A percentile compares a stretch with the other conserved stretches of the same genome.
These are phyloP conservation scores for Tetrahymena borealis DNA, from an alignment of 73 alveolate species.

Conservation along the genomic window DNA sequence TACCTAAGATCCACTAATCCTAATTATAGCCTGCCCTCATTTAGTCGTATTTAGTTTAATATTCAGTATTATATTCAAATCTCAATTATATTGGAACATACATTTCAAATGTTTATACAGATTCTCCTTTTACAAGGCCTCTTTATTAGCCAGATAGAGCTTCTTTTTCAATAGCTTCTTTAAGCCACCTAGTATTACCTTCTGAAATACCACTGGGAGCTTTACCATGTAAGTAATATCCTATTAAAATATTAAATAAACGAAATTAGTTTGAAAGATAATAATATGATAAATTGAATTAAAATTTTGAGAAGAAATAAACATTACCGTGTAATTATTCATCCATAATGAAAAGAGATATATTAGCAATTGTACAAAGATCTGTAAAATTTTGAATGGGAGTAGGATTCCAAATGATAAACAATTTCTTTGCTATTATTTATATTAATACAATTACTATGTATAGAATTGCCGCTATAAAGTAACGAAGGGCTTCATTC, in stretches of 20 bases:
- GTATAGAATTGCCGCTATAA: conserved; percentile 61
- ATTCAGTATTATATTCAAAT: not conserved
- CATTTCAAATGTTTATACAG: conserved; percentile 53
- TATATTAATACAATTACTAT: conserved; percentile 65
- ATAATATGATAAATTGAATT: too few species aligned
- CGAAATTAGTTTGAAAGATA: conserved; percentile 84
- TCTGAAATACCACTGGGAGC: conserved; percentile 91
- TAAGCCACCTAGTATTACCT: conserved; percentile 62
- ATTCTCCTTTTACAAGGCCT: conserved; percentile 61
- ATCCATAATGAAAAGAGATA: conserved; percentile 83
- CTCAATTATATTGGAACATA: not conserved
- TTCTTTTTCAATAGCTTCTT: conserved; percentile 77
- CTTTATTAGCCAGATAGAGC: conserved; percentile 74
- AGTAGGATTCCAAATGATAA: conserved; percentile 70
- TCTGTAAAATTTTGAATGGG: conserved; percentile 79
- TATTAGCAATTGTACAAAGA: conserved; percentile 87
- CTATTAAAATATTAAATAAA: conserved; percentile 81
- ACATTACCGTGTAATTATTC: conserved; percentile 77
- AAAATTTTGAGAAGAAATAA: too few species aligned
- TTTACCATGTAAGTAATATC: conserved; percentile 96
- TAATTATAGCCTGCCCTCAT: not conserved
- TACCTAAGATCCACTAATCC: not conserved
- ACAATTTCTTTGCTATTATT: conserved; percentile 58
- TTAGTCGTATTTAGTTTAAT: not conserved
- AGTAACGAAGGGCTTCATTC: conserved; percentile 65